A percentile compares a stretch with the other conserved stretches of the same genome.
phyloP scores from a whole-genome alignment of 805 yeast species.

The Nakazawaea ernobii region DNA sequence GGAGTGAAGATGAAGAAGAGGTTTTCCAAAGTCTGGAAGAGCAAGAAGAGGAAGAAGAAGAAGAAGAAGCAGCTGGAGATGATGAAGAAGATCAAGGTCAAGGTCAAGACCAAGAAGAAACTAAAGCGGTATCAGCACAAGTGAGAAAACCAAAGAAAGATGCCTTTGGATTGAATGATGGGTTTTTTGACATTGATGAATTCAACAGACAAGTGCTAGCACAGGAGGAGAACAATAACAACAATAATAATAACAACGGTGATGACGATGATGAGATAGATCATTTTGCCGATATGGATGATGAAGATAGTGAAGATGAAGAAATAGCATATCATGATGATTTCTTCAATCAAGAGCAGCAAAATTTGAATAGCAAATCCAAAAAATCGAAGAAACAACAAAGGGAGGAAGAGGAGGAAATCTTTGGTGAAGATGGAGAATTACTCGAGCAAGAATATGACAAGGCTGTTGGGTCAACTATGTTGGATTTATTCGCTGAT shows the following conservation, averaged over 20 bases:
- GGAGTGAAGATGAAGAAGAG: slow-evolving; percentile 13
- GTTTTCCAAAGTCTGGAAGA: slow-evolving; percentile 1
- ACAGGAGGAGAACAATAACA: slow-evolving; percentile 43
- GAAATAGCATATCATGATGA: slow-evolving; percentile 57
- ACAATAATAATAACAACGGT: slow-evolving; percentile 33
- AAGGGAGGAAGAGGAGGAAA: slow-evolving; percentile 11
- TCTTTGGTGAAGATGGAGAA: slow-evolving; percentile 22
- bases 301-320: slow-evolving; percentile 30
- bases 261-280: slow-evolving; percentile 48
- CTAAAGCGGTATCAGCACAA: slow-evolving; percentile 6
- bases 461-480: slow-evolving; percentile 53
- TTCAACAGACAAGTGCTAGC: slow-evolving; percentile 73
- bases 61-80: slow-evolving; percentile 12
- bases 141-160: slow-evolving; percentile 32
- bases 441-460: slow-evolving; percentile 59
- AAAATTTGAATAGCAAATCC: slow-evolving; percentile 16
- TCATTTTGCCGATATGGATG: slow-evolving; percentile 34
- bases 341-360: slow-evolving; percentile 44
- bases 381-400: slow-evolving; percentile 10
- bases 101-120: no score
- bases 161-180: slow-evolving; percentile 70
- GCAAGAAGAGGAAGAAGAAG: slow-evolving; percentile 11
- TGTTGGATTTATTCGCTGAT: slow-evolving; percentile 54
- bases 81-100: slow-evolving; percentile 15
- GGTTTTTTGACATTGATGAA: slow-evolving; percentile 77